A percentile compares a stretch with the other conserved stretches of the same genome.
These are phyloP conservation scores for Panellus pusillus DNA, from an alignment of 768 basidiomycete species.

Conservation along the genomic window DNA sequence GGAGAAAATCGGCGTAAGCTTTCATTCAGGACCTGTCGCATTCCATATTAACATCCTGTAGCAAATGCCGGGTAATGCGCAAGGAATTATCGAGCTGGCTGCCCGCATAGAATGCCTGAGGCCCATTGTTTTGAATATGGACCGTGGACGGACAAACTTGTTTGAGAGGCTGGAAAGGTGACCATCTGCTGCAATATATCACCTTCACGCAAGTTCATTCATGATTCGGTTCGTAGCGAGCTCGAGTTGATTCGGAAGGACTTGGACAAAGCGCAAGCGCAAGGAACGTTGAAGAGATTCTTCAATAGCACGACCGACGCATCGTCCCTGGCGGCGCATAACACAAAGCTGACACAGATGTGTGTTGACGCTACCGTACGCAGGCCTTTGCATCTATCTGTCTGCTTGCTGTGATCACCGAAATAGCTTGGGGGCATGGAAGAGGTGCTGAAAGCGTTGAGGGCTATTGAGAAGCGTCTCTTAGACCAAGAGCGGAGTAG, in stretches of 20 bases:
- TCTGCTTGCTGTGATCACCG: too few relatives aligned
- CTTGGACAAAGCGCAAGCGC: not conserved
- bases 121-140: not conserved
- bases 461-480: too few relatives aligned
- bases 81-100: conserved; percentile 4
- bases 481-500: too few relatives aligned
- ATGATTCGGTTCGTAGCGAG: not conserved
- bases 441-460: too few relatives aligned
- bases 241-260: not conserved
- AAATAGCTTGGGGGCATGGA: too few relatives aligned
- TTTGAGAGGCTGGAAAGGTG: not conserved
- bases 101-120: conserved; percentile 5
- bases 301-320: conserved; percentile 10
- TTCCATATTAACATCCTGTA: not conserved
- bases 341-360: not conserved
- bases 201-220: not conserved
- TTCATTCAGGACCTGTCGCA: not conserved
- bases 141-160: not conserved
- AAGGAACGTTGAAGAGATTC: conserved; percentile 1
- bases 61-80: not conserved
- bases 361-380: conserved; percentile 6
- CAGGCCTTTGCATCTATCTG: too few relatives aligned
- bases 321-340: conserved; percentile 5
- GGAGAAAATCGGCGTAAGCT: conserved; percentile 1
- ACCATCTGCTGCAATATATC: not conserved